Evolutionary conservation across 2,329 filamentous ascomycete genomes (phyloP).

Genomic region (Arthroderma sp.): DNA sequence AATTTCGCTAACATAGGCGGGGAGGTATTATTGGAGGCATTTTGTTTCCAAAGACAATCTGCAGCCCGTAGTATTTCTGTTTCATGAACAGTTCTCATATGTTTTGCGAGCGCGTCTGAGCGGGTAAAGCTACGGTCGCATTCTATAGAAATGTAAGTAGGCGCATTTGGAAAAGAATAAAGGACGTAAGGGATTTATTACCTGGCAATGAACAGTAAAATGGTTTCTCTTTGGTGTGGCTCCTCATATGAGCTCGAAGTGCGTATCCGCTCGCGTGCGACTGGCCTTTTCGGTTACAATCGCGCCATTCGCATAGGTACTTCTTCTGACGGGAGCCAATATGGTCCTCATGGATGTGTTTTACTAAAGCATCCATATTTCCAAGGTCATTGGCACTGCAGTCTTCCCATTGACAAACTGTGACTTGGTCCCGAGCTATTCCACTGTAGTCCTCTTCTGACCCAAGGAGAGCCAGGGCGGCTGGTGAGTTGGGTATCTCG

Average conservation of each 20-base stretch:
- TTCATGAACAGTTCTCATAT: conserved; percentile 97
- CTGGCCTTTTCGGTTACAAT: conserved; percentile 76
- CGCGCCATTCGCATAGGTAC: conserved; percentile 96
- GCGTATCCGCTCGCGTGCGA: conserved; percentile 93
- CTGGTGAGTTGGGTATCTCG: conserved; percentile 62
- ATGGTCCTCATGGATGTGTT: conserved; percentile 83
- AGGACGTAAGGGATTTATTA: conserved; percentile 27
- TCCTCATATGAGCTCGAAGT: conserved; percentile 91
- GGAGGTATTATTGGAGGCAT: conserved; percentile 19
- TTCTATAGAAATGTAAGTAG: conserved; percentile 42
- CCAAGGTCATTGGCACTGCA: conserved; percentile 57
- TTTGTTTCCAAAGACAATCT: conserved; percentile 31
- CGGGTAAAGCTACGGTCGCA: conserved; percentile 94
- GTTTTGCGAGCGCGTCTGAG: conserved; percentile 89
- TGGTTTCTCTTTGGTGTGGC: conserved; percentile 94
- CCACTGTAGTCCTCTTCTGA: conserved; percentile 54
- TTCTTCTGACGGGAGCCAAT: conserved; percentile 89
- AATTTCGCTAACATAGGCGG: conserved; percentile 20
- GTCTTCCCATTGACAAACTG: conserved; percentile 63
- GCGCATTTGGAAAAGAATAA: neutral
- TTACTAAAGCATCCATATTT: conserved; percentile 70
- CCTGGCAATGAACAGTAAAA: conserved; percentile 93
- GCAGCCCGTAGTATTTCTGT: conserved; percentile 77
- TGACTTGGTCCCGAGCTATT: conserved; percentile 59
- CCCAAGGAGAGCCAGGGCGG: conserved; percentile 31